phyloP scores from a whole-genome alignment of 2,329 filamentous ascomycete genomes.

The Calonectria pteridis region DNA sequence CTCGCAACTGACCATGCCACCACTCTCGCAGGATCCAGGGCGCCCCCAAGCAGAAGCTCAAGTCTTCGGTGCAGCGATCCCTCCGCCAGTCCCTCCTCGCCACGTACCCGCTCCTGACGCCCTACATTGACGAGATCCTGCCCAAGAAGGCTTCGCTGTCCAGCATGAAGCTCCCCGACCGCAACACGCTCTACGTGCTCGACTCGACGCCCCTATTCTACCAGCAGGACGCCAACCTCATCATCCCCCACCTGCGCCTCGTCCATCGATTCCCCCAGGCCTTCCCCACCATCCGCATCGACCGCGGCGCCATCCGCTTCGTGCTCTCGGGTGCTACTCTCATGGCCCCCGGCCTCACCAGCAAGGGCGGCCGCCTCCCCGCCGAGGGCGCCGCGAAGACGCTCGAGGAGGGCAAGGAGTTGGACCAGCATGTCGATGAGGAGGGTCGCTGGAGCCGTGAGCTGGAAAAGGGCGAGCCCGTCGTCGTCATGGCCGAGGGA shows the following conservation, averaged over 20 bases:
- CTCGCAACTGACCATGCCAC: conserved; percentile 27
- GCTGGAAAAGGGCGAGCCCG: conserved; percentile 83
- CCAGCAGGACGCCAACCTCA: conserved; percentile 80
- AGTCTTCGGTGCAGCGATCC: conserved; percentile 91
- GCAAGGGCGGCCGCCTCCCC: conserved; percentile 83
- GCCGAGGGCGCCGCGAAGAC: conserved; percentile 54
- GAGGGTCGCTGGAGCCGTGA: conserved; percentile 74
- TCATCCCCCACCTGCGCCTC: conserved; percentile 89
- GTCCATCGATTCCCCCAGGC: conserved; percentile 90
- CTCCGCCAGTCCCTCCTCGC: conserved; percentile 86
- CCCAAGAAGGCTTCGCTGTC: conserved; percentile 95
- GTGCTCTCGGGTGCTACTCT: conserved; percentile 93
- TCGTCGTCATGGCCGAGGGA: conserved; percentile 91
- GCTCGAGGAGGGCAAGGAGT: conserved; percentile 56
- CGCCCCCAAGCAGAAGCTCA: conserved; percentile 93
- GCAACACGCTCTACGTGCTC: conserved; percentile 88
- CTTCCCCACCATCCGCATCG: conserved; percentile 89
- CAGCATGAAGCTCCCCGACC: conserved; percentile 92
- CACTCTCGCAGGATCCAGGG: conserved; percentile 65
- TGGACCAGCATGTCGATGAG: conserved; percentile 57
- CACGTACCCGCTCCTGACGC: conserved; percentile 86
- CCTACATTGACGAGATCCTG: conserved; percentile 92
- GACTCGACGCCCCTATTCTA: conserved; percentile 87
- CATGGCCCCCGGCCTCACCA: conserved; percentile 95
- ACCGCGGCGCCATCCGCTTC: conserved; percentile 96